Evolutionary conservation across 2,329 filamentous ascomycete species (phyloP).

Genomic region (Diaporthe citri): DNA sequence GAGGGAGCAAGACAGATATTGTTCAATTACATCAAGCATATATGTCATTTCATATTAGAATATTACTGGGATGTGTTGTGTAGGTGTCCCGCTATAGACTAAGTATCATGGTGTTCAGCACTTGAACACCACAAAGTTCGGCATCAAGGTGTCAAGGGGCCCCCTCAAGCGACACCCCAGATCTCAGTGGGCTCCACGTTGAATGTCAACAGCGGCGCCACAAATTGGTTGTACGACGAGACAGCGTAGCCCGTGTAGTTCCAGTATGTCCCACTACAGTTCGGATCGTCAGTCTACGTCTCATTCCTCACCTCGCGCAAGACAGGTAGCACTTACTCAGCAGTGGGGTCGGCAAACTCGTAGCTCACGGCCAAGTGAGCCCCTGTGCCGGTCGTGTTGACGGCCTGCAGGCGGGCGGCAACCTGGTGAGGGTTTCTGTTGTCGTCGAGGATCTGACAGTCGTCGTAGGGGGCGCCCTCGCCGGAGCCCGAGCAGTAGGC

Average conservation of each 20-base stretch:
- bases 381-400: slow-evolving; percentile 29
- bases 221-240: slow-evolving; percentile 21
- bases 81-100: neutral
- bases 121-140: slow-evolving; percentile 13
- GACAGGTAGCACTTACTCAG: slow-evolving; percentile 15
- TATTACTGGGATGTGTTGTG: neutral
- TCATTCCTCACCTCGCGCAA: neutral
- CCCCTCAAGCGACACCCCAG: slow-evolving; percentile 33
- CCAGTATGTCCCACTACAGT: slow-evolving; percentile 29
- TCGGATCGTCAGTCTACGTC: neutral
- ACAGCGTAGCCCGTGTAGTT: slow-evolving; percentile 34
- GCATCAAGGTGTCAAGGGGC: neutral
- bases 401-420: slow-evolving; percentile 31
- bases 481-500: slow-evolving; percentile 34
- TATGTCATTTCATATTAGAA: neutral
- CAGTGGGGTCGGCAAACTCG: slow-evolving; percentile 30
- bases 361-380: slow-evolving; percentile 38
- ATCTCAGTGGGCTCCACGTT: slow-evolving; percentile 25
- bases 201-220: slow-evolving; percentile 7
- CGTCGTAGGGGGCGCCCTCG: slow-evolving; percentile 23
- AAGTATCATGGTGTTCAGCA: slow-evolving; percentile 21
- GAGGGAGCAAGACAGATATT: neutral
- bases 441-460: slow-evolving; percentile 27
- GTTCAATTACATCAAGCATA: neutral
- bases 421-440: slow-evolving; percentile 15